Evolutionary conservation across 1,139 yeast genomes (phyloP), one percentile per base, ranked within the genome.

Genomic region (Magnusiomyces tetraspermus): DNA sequence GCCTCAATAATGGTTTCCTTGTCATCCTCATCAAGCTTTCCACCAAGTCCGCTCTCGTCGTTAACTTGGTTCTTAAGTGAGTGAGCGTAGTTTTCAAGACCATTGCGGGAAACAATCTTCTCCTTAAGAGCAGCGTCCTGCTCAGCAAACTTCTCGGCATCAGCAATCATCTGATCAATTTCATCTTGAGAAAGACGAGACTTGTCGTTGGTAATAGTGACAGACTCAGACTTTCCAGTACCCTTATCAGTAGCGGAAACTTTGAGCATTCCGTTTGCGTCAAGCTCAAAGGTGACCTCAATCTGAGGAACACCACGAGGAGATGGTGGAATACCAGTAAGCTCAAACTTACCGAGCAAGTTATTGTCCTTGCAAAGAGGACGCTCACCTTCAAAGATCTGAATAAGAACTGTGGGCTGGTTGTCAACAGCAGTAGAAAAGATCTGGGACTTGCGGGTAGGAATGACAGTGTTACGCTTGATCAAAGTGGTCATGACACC

Each of bases 291-390:
- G 58, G 96, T 88, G 63, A 90, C 96, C 77, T 89, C 97, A 66
- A 89, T 87, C 76, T 89, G 96, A 66, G 97, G 96, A 60, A 84
- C 88, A 76, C 97, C 97, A 77, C 96, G 87, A 75, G 96, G 97
- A 55, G 97, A 95, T 61, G 97, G 95, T 68, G 97, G 97, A 62
- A 90, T 90, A 70, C 96, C 96, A 58, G 89, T 78, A 66, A 90
- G 81, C 73, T 90, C 97, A 70, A 90, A 90, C 76, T 90, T 89
- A 74, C 97, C 97, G 65, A 90, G 80, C 69, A 85, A 76, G 76
- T 90, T 90, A 80, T 90, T 90, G 75, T 90, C 97, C 76, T 87
- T 87, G 59, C 95, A 88, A 77, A 86, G 79, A 55, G 96, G 85
- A 76, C 97, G 87, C 77, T 90, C 97, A 79, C 97, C 97, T 76